These are phyloP conservation scores for Lippia alba DNA, from an alignment of 305 asterid genomes.

Conservation along the genomic window DNA sequence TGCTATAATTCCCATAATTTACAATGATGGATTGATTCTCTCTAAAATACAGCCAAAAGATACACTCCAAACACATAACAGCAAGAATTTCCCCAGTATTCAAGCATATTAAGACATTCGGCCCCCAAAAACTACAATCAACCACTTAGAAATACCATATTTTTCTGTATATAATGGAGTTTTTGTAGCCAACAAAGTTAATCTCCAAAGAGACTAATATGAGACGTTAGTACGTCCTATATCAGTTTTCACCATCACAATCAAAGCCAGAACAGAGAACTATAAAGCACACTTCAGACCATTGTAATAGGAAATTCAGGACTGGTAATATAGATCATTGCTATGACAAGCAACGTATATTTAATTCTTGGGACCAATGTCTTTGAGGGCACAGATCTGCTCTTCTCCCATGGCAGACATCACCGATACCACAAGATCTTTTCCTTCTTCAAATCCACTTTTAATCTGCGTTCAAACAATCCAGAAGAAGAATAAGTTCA, in stretches of 20 bases:
- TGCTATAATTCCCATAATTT: no score
- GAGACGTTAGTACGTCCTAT: no score
- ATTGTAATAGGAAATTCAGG: slow-evolving; percentile 8
- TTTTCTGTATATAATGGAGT: neutral
- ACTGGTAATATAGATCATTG: slow-evolving; percentile 5
- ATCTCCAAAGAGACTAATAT: neutral
- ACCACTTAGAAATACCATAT: neutral
- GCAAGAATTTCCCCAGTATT: no score
- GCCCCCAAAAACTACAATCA: no score
- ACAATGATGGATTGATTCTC: no score
- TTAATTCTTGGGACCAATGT: slow-evolving; percentile 49
- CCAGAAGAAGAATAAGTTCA: neutral
- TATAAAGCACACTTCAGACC: slow-evolving; percentile 21
- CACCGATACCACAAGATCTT: slow-evolving; percentile 62
- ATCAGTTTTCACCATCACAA: no score
- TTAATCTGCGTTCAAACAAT: slow-evolving; percentile 41
- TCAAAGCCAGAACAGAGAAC: neutral
- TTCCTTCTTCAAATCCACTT: slow-evolving; percentile 59
- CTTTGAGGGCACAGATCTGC: slow-evolving; percentile 59
- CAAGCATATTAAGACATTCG: no score
- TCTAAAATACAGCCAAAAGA: no score
- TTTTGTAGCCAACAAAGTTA: neutral
- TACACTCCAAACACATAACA: no score
- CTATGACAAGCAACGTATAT: neutral
- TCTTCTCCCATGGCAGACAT: slow-evolving; percentile 66